Evolutionary conservation across 2,329 filamentous ascomycete genomes (phyloP), one percentile per base, ranked within the genome.

Genomic region (Phaeomoniella chlamydospora): DNA sequence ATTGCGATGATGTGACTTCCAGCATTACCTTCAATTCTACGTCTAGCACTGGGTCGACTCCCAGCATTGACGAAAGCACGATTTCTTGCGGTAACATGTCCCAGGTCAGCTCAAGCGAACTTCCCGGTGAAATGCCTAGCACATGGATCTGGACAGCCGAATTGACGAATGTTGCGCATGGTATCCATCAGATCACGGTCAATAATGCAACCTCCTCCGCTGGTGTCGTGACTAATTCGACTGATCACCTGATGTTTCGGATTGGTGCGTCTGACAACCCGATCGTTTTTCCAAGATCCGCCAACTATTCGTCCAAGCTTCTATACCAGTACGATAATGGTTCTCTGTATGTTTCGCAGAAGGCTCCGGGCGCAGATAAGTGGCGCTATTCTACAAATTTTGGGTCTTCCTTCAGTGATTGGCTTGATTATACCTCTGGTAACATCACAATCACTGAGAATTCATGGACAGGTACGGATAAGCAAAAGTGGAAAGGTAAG

Each of bases 221-320:
- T 55, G 54, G 1, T 53, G 52, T 15, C 40, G 44, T 49, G 30
- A 70, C 66, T 3, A 55, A 59, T 31, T 52, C 65, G 1, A 50
- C 55, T 14, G 68, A 73, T 39, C 60, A 31, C 11, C 34, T 73
- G 49, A 57, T 73, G 47, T 52, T 73, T 42, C 66, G 71, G 12
- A 57, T 74, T 38, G 72, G 71, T n/a, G 55, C 62, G 37, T 39
- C 40, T 2, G 56, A 65, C 39, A 76, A 76, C 46, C 70, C 70
- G 0, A 63, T 75, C 33, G 60, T 73, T 2, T 66, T 70, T 1
- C 47, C 47, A 1, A n/a, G n/a, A n/a, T 47, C 47, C 3, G 48
- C 52, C 3, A 74, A 74, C 47, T 74, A 72, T 50, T 69, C 68
- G 10, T 50, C 53, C 10, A 53, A 51, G 4, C 57, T 75, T 2